Evolutionary conservation across 805 yeast genomes (phyloP), one percentile per base, ranked within the genome.

Genomic region (Ogataea degrootiae): DNA sequence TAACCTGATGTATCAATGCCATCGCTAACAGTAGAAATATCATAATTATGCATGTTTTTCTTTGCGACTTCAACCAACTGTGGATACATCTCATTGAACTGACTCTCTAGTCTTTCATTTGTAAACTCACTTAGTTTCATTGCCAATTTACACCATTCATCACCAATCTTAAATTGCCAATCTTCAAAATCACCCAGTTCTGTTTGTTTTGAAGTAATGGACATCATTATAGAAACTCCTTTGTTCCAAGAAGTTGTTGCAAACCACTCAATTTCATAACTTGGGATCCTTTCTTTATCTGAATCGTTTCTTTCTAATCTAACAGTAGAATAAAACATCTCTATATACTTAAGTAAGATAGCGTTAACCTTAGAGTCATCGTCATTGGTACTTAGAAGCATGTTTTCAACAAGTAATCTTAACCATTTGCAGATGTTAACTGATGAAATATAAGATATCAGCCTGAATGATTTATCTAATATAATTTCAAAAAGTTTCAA

Each of bases 231-330:
- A 17, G 56, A 60, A 4, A 71, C 66, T 1, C 75, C 75, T 38
- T 54, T 53, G 41, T 72, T 72, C 76, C 76, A 72, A 39, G 67
- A 58, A 1, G 59, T 52, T 2, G 69, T 65, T 1, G 70, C 60
- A 8, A 72, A 49, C 63, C 66, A 64, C 52, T 71, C 74, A 33
- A 68, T 43, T 43, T 70, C 74, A 34, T 42, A 47, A 6, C 36
- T 37, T 9, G 45, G 44, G 48, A 61, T 52, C 0, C 42, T 50
- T 14, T 35, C 36, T 23, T 53, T 31, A 4, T 39, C 38, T 26
- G 34, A 36, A 29, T 36, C 22, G 33, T 34, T 33, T 31, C 29
- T n/a, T 35, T 17, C 4, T 12, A 38, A 43, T 22, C 42, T 31
- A 12, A 39, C 23, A 5, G 42, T 33, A 14, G 46, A 33, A 17